Conservation (phyloP, 1,284 basidiomycete genomes). For the Melampsora americana region DNA sequence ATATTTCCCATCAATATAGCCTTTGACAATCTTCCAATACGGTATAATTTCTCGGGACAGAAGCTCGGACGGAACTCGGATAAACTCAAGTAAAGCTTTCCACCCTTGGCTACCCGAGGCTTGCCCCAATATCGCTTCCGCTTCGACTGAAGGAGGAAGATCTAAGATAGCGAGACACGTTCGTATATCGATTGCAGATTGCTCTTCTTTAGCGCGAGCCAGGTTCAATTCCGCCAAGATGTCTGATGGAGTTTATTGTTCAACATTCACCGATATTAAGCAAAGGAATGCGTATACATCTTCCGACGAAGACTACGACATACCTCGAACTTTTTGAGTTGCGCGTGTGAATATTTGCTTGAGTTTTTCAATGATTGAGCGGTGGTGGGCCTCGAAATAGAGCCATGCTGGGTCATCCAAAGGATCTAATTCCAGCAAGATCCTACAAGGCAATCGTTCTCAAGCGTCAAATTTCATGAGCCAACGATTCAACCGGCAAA, state of each 20-base stretch:
- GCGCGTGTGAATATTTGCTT: conserved; percentile 65
- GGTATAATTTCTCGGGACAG: conserved; percentile 68
- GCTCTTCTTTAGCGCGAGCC: conserved; percentile 47
- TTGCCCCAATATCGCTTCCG: conserved; percentile 57
- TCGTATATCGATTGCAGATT: conserved; percentile 46
- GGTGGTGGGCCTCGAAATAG: conserved; percentile 89
- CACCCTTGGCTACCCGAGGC: conserved; percentile 70
- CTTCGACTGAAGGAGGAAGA: conserved; percentile 47
- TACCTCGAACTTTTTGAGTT: conserved; percentile 63
- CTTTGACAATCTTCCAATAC: conserved; percentile 89
- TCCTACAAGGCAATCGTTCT: conserved; percentile 61
- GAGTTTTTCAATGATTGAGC: conserved; percentile 76
- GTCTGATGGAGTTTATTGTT: conserved; percentile 64
- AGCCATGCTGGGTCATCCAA: conserved; percentile 84
- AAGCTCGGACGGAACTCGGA: conserved; percentile 59
- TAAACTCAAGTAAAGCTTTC: conserved; percentile 69
- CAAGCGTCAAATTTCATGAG: conserved; percentile 14
- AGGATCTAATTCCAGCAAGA: conserved; percentile 72
- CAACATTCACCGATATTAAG: conserved; percentile 63
- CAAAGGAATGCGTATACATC: conserved; percentile 8
- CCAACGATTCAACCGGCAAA: conserved; percentile 11
- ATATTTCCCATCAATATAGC: conserved; percentile 86
- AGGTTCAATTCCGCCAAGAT: conserved; percentile 54
- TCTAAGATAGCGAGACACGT: conserved; percentile 35
- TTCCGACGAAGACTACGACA: conserved; percentile 47